These are phyloP conservation scores for Saccharomycopsis hybrid DNA, from an alignment of 1,139 yeast species.

Conservation along the genomic window DNA sequence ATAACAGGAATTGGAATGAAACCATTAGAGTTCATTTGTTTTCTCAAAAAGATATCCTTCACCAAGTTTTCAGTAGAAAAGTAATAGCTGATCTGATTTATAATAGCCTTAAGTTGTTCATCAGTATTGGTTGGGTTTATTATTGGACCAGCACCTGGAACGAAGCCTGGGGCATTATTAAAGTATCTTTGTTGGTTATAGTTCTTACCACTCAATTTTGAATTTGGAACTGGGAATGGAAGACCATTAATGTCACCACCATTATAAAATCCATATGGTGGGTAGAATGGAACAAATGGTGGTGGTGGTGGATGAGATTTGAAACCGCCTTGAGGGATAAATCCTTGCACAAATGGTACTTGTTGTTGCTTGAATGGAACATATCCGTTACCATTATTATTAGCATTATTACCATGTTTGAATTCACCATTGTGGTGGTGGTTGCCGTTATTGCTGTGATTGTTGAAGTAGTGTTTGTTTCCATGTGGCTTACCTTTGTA, in stretches of 20 bases:
- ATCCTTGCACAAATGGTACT: conserved; percentile 18
- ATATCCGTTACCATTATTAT: conserved; percentile 22
- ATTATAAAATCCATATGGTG: background rate
- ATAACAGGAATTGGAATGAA: conserved; percentile 59
- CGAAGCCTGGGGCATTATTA: conserved; percentile 11
- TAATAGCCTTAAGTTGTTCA: conserved; percentile 24
- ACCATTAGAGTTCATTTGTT: conserved; percentile 74
- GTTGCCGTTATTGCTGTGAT: conserved; percentile 24
- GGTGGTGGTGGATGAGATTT: background rate
- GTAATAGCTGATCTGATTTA: conserved; percentile 78
- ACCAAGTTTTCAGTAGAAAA: conserved; percentile 81
- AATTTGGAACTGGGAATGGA: conserved; percentile 5
- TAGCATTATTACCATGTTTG: conserved; percentile 19
- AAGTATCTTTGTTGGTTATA: conserved; percentile 9
- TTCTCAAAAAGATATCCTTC: conserved; percentile 72
- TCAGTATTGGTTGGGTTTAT: conserved; percentile 9
- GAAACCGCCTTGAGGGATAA: conserved; percentile 12
- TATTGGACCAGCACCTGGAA: conserved; percentile 6
- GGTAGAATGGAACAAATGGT: background rate
- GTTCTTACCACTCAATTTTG: conserved; percentile 1
- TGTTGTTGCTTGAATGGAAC: conserved; percentile 22
- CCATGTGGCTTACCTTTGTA: conserved; percentile 26
- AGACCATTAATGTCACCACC: conserved; percentile 1
- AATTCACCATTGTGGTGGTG: conserved; percentile 22
- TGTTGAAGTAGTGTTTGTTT: conserved; percentile 23